Percentiles rank a stretch among this genome's conserved stretches.
Evolutionary conservation across 176 grass and related monocot genomes (phyloP).

Genomic region (Paspalum notatum): DNA sequence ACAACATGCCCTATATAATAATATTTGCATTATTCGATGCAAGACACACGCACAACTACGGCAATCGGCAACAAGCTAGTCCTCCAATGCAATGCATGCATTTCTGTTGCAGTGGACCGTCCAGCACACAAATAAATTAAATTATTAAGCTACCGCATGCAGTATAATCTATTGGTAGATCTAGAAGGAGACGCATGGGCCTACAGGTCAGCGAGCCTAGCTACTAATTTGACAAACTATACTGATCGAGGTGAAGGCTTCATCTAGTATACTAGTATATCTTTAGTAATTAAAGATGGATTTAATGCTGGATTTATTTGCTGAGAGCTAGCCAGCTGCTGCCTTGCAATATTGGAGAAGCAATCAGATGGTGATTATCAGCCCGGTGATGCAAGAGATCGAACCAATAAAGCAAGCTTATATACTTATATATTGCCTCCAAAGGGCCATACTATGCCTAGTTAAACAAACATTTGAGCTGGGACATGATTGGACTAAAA

Average conservation of each 20-base stretch:
- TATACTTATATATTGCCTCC: conserved; percentile 19
- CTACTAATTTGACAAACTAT: not conserved
- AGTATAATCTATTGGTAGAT: not conserved
- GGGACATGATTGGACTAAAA: conserved; percentile 42
- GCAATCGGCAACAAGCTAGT: too few relatives aligned
- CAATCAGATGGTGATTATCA: conserved; percentile 33
- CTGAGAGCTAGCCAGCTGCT: conserved; percentile 31
- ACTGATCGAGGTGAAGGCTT: not conserved
- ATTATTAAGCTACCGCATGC: too few relatives aligned
- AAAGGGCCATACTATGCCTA: conserved; percentile 8
- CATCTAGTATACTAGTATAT: not conserved
- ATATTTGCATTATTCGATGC: too few relatives aligned
- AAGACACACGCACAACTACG: too few relatives aligned
- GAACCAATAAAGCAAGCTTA: conserved; percentile 24
- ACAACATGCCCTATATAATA: too few relatives aligned
- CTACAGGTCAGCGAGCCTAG: not conserved
- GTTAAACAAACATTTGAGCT: conserved; percentile 33
- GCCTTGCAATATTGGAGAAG: conserved; percentile 1
- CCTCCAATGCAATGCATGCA: too few relatives aligned
- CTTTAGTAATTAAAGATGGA: not conserved
- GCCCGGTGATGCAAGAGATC: conserved; percentile 12
- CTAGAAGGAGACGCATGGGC: not conserved
- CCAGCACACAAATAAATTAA: not conserved
- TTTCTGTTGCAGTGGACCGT: not conserved
- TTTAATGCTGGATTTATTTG: not conserved